Evolutionary conservation across 495 filamentous ascomycete species (phyloP).

Genomic region (Neurospora sp.): DNA sequence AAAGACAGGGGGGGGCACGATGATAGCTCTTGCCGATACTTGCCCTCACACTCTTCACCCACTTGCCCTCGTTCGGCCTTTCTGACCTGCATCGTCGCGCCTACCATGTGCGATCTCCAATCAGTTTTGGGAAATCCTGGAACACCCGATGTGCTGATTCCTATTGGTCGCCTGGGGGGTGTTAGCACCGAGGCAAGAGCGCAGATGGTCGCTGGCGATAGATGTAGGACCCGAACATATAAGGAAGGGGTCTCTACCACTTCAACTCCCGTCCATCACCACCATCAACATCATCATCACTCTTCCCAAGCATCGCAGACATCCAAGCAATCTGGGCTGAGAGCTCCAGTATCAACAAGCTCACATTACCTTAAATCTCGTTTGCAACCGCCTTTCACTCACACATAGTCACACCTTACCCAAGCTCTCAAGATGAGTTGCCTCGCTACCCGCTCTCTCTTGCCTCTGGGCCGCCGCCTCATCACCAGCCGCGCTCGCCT

Average conservation of each 20-base stretch:
- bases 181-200: not conserved
- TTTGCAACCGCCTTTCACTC: not conserved
- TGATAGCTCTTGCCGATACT: not conserved
- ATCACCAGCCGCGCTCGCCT: conserved; percentile 4
- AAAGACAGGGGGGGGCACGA: not conserved
- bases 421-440: conserved; percentile 1
- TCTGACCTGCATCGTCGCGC: not conserved
- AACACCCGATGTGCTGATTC: not conserved
- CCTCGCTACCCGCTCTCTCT: conserved; percentile 1
- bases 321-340: not conserved
- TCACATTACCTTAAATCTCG: not conserved
- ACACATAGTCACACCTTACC: not conserved
- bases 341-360: not conserved
- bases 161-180: not conserved
- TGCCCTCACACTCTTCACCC: not conserved
- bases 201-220: not conserved
- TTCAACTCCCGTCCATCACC: not conserved
- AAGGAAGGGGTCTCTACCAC: not conserved
- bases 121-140: not conserved
- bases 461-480: conserved; percentile 1
- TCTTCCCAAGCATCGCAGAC: not conserved
- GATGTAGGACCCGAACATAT: not conserved
- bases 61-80: not conserved
- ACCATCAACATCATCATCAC: not conserved
- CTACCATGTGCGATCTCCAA: not conserved